Evolutionary conservation across 345 rosid genomes (phyloP), one percentile per base, ranked within the genome.

Genomic region (Lepidium sativum): DNA sequence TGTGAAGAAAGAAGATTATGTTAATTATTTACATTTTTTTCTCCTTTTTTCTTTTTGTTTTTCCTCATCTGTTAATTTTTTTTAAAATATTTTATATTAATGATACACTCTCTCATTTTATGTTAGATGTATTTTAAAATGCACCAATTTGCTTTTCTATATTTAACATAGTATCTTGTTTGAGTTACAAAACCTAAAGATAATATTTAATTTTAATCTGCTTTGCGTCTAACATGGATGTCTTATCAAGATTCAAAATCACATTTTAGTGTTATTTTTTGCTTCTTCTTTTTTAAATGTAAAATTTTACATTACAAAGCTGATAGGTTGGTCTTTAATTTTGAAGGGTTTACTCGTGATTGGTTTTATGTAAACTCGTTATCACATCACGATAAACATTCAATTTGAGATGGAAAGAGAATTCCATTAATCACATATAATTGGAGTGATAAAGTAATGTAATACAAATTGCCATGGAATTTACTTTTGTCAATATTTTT

Each of bases 1-100:
- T 58, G 21, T 63, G 45, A 45, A 70, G 50, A 52, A 53, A 61
- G 7, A 60, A 8, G 29, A 29, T 32, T 41, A 58, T 29, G 54
- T 58, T 65, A 32, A 25, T 33, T 65, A 35, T 1, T 55, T n/a
- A 47, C 54, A 57, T 8, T n/a, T n/a, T n/a, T n/a, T n/a, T n/a
- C n/a, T n/a, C n/a, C n/a, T n/a, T 42, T 29, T 15, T 34, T 35
- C 23, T n/a, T 2, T 34, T 8, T 27, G 12, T 56, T 31, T 63
- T 33, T n/a, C 8, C 15, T n/a, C 15, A 23, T 52, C 72, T 5
- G 11, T 68, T 40, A n/a, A 40, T 40, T 37, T 32, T 13, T 9
- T 32, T 33, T 15, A 10, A 8, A 29, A n/a, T n/a, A n/a, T n/a
- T 27, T 34, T 58, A 65, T 58, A n/a, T 27, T 3, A 32, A 27